Evolutionary conservation across 108 stramenopile species (phyloP).

Genomic region (Fragilariopsis cylindrus): DNA sequence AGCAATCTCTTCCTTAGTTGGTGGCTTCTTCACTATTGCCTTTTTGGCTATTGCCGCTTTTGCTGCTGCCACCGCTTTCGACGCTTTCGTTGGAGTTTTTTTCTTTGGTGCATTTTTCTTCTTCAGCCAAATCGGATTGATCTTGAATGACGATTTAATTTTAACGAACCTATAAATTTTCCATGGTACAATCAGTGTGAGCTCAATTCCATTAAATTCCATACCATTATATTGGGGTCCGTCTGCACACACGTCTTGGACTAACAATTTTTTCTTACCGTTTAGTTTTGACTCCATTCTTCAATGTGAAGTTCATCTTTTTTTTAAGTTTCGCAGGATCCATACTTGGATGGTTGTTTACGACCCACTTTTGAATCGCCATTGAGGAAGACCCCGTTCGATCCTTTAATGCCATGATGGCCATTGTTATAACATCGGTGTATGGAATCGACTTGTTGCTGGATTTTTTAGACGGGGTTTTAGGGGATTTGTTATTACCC

Average conservation of each 20-base stretch:
- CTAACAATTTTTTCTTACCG: slow-evolving; percentile 13
- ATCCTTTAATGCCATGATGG: slow-evolving; percentile 73
- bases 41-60: slow-evolving; percentile 21
- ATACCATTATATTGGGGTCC: too few species aligned
- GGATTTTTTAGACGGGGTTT: slow-evolving; percentile 13
- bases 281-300: slow-evolving; percentile 59
- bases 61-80: slow-evolving; percentile 39
- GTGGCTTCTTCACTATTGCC: slow-evolving; percentile 36
- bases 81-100: slow-evolving; percentile 47
- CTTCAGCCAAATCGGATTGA: slow-evolving; percentile 55
- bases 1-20: slow-evolving; percentile 32
- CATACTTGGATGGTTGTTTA: slow-evolving; percentile 46
- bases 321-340: slow-evolving; percentile 53
- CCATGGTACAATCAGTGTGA: too few species aligned
- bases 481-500: too few species aligned
- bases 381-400: slow-evolving; percentile 68
- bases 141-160: slow-evolving; percentile 70
- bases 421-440: slow-evolving; percentile 63
- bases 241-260: too few species aligned
- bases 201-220: too few species aligned
- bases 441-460: slow-evolving; percentile 39
- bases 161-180: slow-evolving; percentile 42
- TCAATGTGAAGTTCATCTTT: slow-evolving; percentile 53
- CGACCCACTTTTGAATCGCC: slow-evolving; percentile 76
- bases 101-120: slow-evolving; percentile 31